phyloP scores from a whole-genome alignment of 2,329 filamentous ascomycete species.

The Dactylellina haptotyla region DNA sequence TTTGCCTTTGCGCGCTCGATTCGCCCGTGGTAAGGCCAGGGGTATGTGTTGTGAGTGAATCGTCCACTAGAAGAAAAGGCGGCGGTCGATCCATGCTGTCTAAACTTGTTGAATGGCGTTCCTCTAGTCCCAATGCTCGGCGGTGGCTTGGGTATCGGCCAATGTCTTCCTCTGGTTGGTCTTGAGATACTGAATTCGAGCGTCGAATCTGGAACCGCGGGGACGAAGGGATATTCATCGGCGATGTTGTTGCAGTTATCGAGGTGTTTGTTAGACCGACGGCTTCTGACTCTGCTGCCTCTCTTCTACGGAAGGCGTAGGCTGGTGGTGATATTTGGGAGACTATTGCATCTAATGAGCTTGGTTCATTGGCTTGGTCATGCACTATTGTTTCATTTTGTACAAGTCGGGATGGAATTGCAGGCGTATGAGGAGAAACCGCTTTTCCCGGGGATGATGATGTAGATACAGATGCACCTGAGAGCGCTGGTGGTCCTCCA shows the following conservation, averaged over 20 bases:
- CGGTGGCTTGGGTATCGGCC: constrained; percentile 50
- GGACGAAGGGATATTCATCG: constrained; percentile 58
- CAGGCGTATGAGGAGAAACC: constrained; percentile 89
- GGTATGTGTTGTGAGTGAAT: constrained; percentile 55
- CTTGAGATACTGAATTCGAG: constrained; percentile 57
- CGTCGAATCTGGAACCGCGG: constrained; percentile 55
- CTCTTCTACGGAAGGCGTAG: constrained; percentile 34
- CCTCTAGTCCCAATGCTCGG: constrained; percentile 48
- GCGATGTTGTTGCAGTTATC: constrained; percentile 56
- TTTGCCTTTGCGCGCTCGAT: constrained; percentile 45
- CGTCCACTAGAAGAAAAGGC: constrained; percentile 53
- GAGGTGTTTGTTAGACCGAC: constrained; percentile 26
- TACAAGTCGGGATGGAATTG: constrained; percentile 84
- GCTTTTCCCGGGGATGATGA: constrained; percentile 92
- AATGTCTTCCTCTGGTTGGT: constrained; percentile 31
- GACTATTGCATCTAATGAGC: constrained; percentile 43
- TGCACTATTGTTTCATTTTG: constrained; percentile 53
- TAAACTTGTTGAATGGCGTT: constrained; percentile 54
- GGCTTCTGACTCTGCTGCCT: constrained; percentile 23
- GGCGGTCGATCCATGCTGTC: constrained; percentile 54
- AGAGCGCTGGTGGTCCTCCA: constrained; percentile 70
- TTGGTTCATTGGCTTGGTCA: constrained; percentile 24
- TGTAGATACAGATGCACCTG: constrained; percentile 77
- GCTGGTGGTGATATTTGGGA: constrained; percentile 32
- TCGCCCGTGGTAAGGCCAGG: constrained; percentile 51